These are phyloP conservation scores for Crithidia thermophila DNA, from an alignment of 208 protist species.

Conservation along the genomic window DNA sequence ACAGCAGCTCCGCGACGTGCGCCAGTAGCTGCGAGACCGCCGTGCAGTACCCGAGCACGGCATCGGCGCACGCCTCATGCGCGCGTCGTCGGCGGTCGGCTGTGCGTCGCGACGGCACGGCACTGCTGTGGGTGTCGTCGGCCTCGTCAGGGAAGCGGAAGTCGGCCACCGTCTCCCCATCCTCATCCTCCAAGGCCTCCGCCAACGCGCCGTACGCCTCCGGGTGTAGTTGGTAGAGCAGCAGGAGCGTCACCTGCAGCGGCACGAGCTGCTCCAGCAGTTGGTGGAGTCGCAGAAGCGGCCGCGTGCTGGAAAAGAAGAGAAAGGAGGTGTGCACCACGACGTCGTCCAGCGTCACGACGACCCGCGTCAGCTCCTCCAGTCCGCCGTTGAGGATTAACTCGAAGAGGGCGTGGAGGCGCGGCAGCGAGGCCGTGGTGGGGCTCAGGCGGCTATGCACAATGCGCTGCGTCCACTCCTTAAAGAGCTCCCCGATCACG, in stretches of 20 bases:
- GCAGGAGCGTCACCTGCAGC: slow-evolving; percentile 20
- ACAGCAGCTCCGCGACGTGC: slow-evolving; percentile 31
- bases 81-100: background rate
- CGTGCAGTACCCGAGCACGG: slow-evolving; percentile 17
- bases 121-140: slow-evolving; percentile 11
- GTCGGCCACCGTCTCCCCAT: slow-evolving; percentile 14
- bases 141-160: slow-evolving; percentile 6
- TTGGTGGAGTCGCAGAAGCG: slow-evolving; percentile 22
- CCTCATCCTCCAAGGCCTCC: background rate
- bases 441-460: slow-evolving; percentile 12
- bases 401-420: slow-evolving; percentile 7
- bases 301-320: slow-evolving; percentile 24
- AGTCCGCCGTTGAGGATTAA: slow-evolving; percentile 3
- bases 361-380: slow-evolving; percentile 18
- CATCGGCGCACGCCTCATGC: slow-evolving; percentile 2
- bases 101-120: background rate
- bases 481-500: slow-evolving; percentile 10
- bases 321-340: slow-evolving; percentile 26
- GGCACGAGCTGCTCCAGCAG: slow-evolving; percentile 31
- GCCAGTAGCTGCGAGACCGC: slow-evolving; percentile 31
- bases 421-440: slow-evolving; percentile 2
- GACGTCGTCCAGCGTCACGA: slow-evolving; percentile 35
- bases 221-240: slow-evolving; percentile 14
- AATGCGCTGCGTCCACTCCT: slow-evolving; percentile 19
- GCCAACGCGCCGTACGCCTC: background rate